These are phyloP conservation scores for Puya raimondii DNA, from an alignment of 176 grass and related monocot genomes.

Conservation along the genomic window DNA sequence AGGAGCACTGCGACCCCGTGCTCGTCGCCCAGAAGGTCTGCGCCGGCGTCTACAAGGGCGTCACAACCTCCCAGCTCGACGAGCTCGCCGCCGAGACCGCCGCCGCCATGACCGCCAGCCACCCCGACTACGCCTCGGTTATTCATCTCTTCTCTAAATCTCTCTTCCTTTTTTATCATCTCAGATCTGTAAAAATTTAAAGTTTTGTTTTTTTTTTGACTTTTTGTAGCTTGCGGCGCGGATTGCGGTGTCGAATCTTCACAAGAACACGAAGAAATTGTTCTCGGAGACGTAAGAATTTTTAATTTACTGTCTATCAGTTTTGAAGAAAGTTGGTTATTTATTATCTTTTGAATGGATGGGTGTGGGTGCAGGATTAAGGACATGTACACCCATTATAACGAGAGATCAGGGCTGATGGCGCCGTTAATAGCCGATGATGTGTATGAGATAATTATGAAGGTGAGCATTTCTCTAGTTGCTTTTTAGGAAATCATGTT, in stretches of 20 bases:
- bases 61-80: slow-evolving; percentile 93
- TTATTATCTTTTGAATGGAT: slow-evolving; percentile 2
- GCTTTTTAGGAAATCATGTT: neutral
- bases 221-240: slow-evolving; percentile 68
- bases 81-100: slow-evolving; percentile 94
- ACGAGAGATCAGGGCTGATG: slow-evolving; percentile 64
- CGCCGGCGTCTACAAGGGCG: slow-evolving; percentile 83
- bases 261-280: slow-evolving; percentile 92
- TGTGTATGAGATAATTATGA: slow-evolving; percentile 86
- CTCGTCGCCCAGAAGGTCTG: slow-evolving; percentile 94
- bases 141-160: neutral
- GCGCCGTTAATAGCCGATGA: slow-evolving; percentile 86
- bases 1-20: slow-evolving; percentile 94
- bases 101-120: slow-evolving; percentile 70
- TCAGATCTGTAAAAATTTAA: neutral
- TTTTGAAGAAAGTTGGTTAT: neutral
- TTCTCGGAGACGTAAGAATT: slow-evolving; percentile 82
- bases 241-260: slow-evolving; percentile 90
- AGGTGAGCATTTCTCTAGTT: slow-evolving; percentile 29
- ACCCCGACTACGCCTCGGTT: slow-evolving; percentile 90
- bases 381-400: slow-evolving; percentile 57
- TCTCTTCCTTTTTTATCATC: neutral
- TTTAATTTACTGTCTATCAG: neutral
- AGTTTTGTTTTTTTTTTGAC: neutral
- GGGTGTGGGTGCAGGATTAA: slow-evolving; percentile 56